These are phyloP conservation scores for Solanum sitiens DNA, from an alignment of 257 asterid species.

Conservation along the genomic window DNA sequence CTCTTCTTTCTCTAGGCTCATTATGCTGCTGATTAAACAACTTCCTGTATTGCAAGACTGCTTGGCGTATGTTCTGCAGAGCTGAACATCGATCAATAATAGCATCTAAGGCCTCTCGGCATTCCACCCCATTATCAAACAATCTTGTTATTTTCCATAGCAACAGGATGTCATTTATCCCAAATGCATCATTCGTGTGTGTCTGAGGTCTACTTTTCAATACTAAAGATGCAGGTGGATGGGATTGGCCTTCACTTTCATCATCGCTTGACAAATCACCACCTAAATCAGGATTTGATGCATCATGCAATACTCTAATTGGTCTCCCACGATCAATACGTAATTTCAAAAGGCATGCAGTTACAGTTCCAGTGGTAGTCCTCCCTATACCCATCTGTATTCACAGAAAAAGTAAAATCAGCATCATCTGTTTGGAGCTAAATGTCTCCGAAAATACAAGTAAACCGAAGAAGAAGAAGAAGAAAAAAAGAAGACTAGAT, in stretches of 20 bases:
- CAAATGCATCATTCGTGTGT: constrained; percentile 56
- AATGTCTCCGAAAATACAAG: not conserved
- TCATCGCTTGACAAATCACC: constrained; percentile 29
- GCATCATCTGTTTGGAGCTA: not conserved
- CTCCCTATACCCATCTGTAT: constrained; percentile 92
- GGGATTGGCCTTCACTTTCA: constrained; percentile 40
- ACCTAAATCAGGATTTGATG: constrained; percentile 31
- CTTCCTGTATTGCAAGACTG: constrained; percentile 88
- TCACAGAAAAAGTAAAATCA: not conserved
- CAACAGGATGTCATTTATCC: constrained; percentile 86
- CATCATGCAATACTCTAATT: constrained; percentile 48
- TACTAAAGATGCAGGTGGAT: constrained; percentile 24
- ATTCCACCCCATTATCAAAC: constrained; percentile 94
- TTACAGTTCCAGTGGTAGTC: constrained; percentile 96
- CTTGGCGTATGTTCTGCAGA: constrained; percentile 95
- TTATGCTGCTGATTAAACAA: constrained; percentile 80
- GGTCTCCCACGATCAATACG: constrained; percentile 90
- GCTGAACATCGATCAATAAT: constrained; percentile 91
- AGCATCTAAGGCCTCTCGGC: constrained; percentile 92
- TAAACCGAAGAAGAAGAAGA: not conserved
- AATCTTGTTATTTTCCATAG: constrained; percentile 90
- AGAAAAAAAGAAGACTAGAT: not conserved
- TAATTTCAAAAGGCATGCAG: constrained; percentile 88
- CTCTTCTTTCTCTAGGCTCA: constrained; percentile 97
- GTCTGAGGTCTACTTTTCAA: constrained; percentile 30